A percentile compares a stretch with the other conserved stretches of the same genome.
These are phyloP conservation scores for Phytophthora idaei DNA, from an alignment of 352 stramenopile genomes.

Conservation along the genomic window DNA sequence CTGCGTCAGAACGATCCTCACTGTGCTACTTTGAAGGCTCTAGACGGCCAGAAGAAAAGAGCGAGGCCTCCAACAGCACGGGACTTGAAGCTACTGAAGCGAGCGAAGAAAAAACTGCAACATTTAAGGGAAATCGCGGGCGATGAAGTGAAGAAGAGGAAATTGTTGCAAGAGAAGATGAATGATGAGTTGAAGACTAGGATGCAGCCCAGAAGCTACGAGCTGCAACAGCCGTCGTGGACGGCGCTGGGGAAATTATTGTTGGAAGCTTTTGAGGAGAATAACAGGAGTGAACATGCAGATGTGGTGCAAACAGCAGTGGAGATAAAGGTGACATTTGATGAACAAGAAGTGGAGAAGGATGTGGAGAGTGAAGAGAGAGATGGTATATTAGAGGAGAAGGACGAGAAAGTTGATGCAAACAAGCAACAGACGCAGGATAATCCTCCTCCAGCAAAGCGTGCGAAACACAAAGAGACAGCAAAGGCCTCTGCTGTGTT, in stretches of 20 bases:
- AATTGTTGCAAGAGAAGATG: conserved; percentile 27
- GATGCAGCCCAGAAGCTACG: conserved; percentile 38
- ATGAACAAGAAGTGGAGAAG: conserved; percentile 14
- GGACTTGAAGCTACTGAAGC: conserved; percentile 17
- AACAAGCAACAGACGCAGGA: conserved; percentile 5
- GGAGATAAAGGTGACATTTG: conserved; percentile 33
- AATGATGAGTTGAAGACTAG: conserved; percentile 16
- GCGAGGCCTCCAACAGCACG: conserved; percentile 1
- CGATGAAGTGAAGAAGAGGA: conserved; percentile 38
- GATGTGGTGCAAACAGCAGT: conserved; percentile 29
- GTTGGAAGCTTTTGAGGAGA: conserved; percentile 69
- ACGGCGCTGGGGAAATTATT: conserved; percentile 58
- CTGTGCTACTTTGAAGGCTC: conserved; percentile 39
- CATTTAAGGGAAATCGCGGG: conserved; percentile 30
- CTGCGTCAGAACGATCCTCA: conserved; percentile 51
- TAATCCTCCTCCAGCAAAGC: conserved; percentile 20
- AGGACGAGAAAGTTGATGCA: background rate
- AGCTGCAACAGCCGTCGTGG: conserved; percentile 57
- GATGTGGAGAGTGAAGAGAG: conserved; percentile 6
- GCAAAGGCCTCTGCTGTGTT: conserved; percentile 4
- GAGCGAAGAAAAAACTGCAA: conserved; percentile 26
- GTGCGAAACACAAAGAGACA: conserved; percentile 19
- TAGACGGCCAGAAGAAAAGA: conserved; percentile 22
- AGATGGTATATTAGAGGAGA: background rate
- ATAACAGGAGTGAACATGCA: conserved; percentile 32